Conservation (phyloP, 768 basidiomycete genomes). For the Flagelloscypha sp. region DNA sequence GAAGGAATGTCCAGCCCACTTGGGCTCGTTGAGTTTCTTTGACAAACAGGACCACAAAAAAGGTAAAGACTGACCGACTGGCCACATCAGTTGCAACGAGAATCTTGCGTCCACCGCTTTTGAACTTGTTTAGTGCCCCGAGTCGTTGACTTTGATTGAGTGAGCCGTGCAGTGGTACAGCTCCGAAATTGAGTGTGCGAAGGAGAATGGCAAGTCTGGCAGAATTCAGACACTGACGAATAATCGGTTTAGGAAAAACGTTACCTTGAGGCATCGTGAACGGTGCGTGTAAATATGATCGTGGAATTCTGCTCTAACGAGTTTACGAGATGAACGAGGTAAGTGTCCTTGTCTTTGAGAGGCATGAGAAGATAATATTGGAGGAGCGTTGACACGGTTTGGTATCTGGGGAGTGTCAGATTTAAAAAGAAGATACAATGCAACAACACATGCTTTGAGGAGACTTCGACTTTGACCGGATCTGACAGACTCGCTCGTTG, state of each 20-base stretch:
- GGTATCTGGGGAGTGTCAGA: conserved; percentile 77
- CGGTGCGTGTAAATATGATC: conserved; percentile 94
- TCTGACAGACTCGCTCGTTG: conserved; percentile 90
- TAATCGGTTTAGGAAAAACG: conserved; percentile 10
- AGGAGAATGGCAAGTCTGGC: conserved; percentile 78
- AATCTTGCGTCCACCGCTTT: conserved; percentile 84
- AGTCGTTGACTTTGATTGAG: conserved; percentile 89
- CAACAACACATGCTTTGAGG: conserved; percentile 67
- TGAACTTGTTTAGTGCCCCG: conserved; percentile 92
- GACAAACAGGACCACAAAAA: background rate
- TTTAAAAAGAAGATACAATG: background rate
- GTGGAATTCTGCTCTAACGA: conserved; percentile 86
- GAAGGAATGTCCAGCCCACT: conserved; percentile 94
- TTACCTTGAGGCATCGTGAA: conserved; percentile 82
- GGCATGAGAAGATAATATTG: conserved; percentile 97
- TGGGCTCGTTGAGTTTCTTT: conserved; percentile 1
- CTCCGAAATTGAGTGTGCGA: conserved; percentile 85
- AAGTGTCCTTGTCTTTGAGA: conserved; percentile 82
- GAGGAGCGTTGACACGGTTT: conserved; percentile 89
- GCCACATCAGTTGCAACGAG: conserved; percentile 97
- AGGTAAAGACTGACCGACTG: conserved; percentile 53
- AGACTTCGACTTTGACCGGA: conserved; percentile 90
- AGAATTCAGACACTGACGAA: background rate
- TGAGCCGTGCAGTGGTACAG: conserved; percentile 93
- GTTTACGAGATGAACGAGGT: conserved; percentile 84